Evolutionary conservation across 2,329 filamentous ascomycete species (phyloP), one percentile per base, ranked within the genome.

Genomic region (Aspergillus brasiliensis): DNA sequence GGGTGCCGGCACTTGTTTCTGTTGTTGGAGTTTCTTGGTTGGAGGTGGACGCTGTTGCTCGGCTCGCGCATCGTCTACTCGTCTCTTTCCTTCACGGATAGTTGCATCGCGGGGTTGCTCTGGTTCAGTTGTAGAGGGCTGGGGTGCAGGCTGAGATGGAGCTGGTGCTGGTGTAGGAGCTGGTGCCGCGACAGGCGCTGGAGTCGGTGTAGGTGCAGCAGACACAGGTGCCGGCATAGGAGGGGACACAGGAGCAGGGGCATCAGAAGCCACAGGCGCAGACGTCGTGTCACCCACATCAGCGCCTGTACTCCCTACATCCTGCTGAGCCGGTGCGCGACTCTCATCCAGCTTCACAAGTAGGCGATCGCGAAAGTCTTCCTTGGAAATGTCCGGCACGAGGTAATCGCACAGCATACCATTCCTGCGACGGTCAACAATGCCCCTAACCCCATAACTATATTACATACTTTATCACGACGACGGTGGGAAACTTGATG

Each of bases 401-500:
- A 96, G 82, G 72, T 93, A 92, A 73, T 94, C 89, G 69, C 89
- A 88, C 13, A 96, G 79, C 62, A 90, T 85, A 8, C 90, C 91
- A 75, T 92, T 90, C 71, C 86, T 88, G 65, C 40, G 8, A n/a
- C 11, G 17, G 60, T 71, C 61, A 72, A 62, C 59, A 34, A 19
- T 15, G 38, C 11, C 15, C 38, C 25, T 0, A 51, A 19, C 7
- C 3, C 17, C 17, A n/a, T 42, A 15, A 34, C 25, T 3, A 42
- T n/a, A 8, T 37, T 34, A 59, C 83, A 55, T 79, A 89, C 85
- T 88, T 86, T 67, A 97, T 93, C 19, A 96, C 81, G 15, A 97
- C 84, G 8, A 97, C 77, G 1, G 90, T 90, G 0, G 94, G 93
- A n/a, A 87, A 86, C 65, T 86, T 86, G 1, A 86, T 84, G n/a